These are phyloP conservation scores for Xerocomellus intermedius DNA, from an alignment of 768 basidiomycete genomes.

Conservation along the genomic window DNA sequence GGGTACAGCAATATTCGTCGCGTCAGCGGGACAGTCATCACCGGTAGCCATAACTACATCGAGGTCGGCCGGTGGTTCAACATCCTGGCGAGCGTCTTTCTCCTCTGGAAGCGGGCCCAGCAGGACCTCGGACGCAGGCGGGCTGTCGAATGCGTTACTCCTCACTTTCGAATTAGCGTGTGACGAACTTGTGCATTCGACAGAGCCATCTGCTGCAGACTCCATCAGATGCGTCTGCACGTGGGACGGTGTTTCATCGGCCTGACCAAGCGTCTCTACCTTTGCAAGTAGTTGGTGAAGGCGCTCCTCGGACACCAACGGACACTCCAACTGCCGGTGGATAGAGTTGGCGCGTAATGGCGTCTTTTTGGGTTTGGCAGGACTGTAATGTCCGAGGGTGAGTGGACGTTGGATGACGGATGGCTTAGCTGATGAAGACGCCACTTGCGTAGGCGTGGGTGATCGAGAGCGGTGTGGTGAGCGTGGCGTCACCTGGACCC, in stretches of 20 bases:
- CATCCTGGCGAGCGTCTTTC: neutral
- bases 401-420: slow-evolving; percentile 5
- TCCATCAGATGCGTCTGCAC: neutral
- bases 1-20: neutral
- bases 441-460: slow-evolving; percentile 4
- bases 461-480: slow-evolving; percentile 8
- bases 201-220: neutral
- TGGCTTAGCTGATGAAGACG: slow-evolving; percentile 17
- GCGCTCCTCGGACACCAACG: slow-evolving; percentile 30
- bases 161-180: neutral
- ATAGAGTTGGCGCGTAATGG: slow-evolving; percentile 1
- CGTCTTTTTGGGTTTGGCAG: slow-evolving; percentile 12
- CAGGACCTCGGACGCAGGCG: neutral
- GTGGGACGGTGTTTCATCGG: slow-evolving; percentile 5
- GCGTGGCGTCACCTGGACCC: slow-evolving; percentile 18
- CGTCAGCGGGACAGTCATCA: slow-evolving; percentile 1
- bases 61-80: neutral
- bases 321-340: neutral
- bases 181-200: neutral
- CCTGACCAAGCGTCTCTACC: slow-evolving; percentile 16
- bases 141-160: neutral
- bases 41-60: slow-evolving; percentile 2
- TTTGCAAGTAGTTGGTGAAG: slow-evolving; percentile 18
- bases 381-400: slow-evolving; percentile 14
- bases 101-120: slow-evolving; percentile 1